Base-by-base conservation (phyloP, 768 basidiomycete species). In the Mycena metata region DNA sequence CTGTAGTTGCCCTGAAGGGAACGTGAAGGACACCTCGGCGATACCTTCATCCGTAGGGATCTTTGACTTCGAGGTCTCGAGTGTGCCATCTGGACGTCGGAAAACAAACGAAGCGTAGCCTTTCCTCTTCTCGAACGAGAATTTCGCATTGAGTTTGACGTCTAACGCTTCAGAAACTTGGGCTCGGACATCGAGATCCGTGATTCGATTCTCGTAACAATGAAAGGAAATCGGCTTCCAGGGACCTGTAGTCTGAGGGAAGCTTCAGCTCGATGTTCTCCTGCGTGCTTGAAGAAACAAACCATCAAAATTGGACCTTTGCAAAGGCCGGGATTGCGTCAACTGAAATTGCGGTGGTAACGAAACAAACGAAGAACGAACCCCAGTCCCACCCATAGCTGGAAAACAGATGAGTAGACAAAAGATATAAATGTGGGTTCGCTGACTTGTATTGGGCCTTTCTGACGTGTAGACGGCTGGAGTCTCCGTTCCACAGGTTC, bases 371-470 rank as follows among this genome's bases (percentile, higher is more conserved):
- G 36, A 36, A 43, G 2, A 63, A 71, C 78, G 41, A 69, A 86
- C 90, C 93, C 94, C 95, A 96, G 75, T 96, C 95, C 95, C 94
- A 95, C 21, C 93, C 93, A 74, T 95, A 95, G 76, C 93, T 94
- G 71, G 57, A 61, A 9, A 41, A 15, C 13, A 36, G 26, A 45
- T 49, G 23, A 47, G 36, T 17, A 36, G 17, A 64, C 60, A 21
- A 43, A 13, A 60, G 21, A 71, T 69, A 50, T 39, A 2, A 5
- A 10, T 12, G 33, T 6, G 35, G 26, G 23, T 12, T 57, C 68
- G 79, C 88, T 67, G 77, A 96, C 89, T 94, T 92, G 83, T 96
- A 98, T 75, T 96, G 94, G 1, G 96, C 95, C 81, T 98, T 98
- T 52, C 96, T 88, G 24, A 96, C 93, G 76, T 96, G 94, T 35